Evolutionary conservation across 2,329 filamentous ascomycete species (phyloP), one percentile per base, ranked within the genome.

Genomic region (Microdochium paspali): DNA sequence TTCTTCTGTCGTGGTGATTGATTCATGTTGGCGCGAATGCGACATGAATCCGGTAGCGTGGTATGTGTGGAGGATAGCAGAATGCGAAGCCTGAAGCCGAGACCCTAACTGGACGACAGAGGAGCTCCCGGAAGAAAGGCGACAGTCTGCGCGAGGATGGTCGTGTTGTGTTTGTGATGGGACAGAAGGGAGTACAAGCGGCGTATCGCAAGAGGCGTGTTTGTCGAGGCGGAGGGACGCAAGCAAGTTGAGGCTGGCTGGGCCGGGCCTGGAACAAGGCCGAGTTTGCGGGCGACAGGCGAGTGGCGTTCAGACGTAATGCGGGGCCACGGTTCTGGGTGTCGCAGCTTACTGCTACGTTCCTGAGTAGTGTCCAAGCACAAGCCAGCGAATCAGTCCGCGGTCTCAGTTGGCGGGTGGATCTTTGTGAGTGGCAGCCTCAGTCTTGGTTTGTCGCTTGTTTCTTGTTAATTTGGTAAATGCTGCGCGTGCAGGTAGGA

Each of bases 11-110:
- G 55, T 13, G 55, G 53, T 55, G 57, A 56, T 49, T 60, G 60
- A 52, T 66, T 58, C 67, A 70, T 70, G 42, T 28, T 61, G 49
- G 49, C 35, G 50, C 47, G 44, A 39, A 28, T 51, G 50, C 49
- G 46, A 52, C 56, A 61, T 59, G 50, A 54, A 59, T 55, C 45
- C 45, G 45, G 39, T 44, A n/a, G 18, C 24, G 49, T 30, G 49
- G 54, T 45, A 46, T 40, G 15, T 15, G 20, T 15, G 13, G 35
- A 5, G 35, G 23, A 18, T 5, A 18, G 35, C 13, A 21, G 18
- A 40, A 9, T n/a, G 13, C 20, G 35, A 21, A 9, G 9, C 35
- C 18, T 40, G 35, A 12, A 3, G 26, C 26, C 6, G 4, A 40
- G 18, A n/a, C 3, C 20, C 10, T 7, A 9, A 12, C 18, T 20